Base-by-base conservation (phyloP, 2,329 filamentous ascomycete genomes). In the Fusarium tricinctum region DNA sequence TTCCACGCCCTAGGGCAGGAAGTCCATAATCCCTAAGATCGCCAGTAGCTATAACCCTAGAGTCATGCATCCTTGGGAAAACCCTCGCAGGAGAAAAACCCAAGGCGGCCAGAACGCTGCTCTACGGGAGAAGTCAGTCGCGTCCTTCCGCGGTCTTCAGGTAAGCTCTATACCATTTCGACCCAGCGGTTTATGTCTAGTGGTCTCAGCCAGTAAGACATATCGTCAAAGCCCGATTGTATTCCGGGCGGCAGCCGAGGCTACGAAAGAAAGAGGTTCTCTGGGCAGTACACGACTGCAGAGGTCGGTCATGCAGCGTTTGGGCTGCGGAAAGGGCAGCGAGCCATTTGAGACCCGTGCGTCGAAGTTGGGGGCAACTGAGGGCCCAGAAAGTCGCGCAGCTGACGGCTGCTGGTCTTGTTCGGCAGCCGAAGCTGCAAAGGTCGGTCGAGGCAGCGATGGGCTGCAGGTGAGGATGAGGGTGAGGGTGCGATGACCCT, bases 241-340 rank as follows among this genome's bases (percentile, higher is more conserved):
- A 9, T 28, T 49, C 46, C 22, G 8, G 32, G 22, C 17, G 19
- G 46, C 22, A 49, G 22, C 46, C n/a, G n/a, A 38, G 46, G 17
- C 46, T 20, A 15, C 2, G 19, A 20, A 23, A 42, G 39, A 42
- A 42, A 23, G 12, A 23, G 20, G 39, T 2, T 42, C 20, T 42
- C 56, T 52, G 40, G 61, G 56, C 50, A 64, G 57, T 54, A 32
- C 28, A 2, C 30, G 43, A 56, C 57, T 55, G 52, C 48, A 58
- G 44, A 66, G 62, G 20, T 62, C 59, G 43, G 59, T 63, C 30
- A 53, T n/a, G 50, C 40, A 63, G 58, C 58, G 45, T 46, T 32
- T 14, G 32, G 49, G 53, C 53, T 63, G 38, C 49, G 28, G 56
- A 59, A 57, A 56, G 53, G 35, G 57, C 49, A 54, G 19, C n/a